Base-by-base conservation (phyloP, 352 stramenopile species). In the Globisporangium okanoganense region DNA sequence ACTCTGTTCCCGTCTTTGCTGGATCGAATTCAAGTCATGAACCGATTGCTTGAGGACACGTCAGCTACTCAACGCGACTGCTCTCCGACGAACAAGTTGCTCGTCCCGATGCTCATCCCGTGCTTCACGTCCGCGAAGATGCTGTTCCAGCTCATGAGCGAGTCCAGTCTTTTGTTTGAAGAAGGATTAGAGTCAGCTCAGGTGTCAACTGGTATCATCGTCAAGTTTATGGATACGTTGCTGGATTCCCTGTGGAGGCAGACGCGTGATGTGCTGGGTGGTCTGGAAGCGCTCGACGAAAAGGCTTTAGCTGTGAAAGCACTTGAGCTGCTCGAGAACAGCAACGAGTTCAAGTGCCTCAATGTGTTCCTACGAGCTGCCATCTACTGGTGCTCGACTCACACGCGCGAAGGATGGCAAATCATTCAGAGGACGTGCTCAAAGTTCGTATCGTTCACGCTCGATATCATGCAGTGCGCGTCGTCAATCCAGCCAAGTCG, bases 61-160 rank as follows among this genome's bases (percentile, higher is more conserved):
- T 52, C 57, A 0, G 54, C 50, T 2, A 64, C 72, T 12, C 47
- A 70, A 25, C 27, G 50, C 14, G 52, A 71, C n/a, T 33, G 62
- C 29, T 76, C 72, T 5, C 64, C 78, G 35, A 78, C 65, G 0
- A 86, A 87, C 56, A 78, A 85, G 49, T 40, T 92, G 20, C 72
- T 95, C 12, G 62, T 93, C 27, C 84, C 86, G 18, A 93, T 93
- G 81, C 78, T 95, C 10, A 74, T 93, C 0, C 85, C 86, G n/a
- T 84, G 69, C 33, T 94, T 95, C 58, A 89, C 85, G 22, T 90
- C 82, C 33, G 69, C 79, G 14, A 92, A 92, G 57, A 94, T 90
- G 76, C 64, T 95, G 6, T 95, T 94, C 61, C 76, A 91, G 49
- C 65, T 95, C 2, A 91, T 93, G 70, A 73, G 41, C 47, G 82